Evolutionary conservation across 352 stramenopile species (phyloP), one percentile per base, ranked within the genome.

Genomic region (Phytopythium sindhum): DNA sequence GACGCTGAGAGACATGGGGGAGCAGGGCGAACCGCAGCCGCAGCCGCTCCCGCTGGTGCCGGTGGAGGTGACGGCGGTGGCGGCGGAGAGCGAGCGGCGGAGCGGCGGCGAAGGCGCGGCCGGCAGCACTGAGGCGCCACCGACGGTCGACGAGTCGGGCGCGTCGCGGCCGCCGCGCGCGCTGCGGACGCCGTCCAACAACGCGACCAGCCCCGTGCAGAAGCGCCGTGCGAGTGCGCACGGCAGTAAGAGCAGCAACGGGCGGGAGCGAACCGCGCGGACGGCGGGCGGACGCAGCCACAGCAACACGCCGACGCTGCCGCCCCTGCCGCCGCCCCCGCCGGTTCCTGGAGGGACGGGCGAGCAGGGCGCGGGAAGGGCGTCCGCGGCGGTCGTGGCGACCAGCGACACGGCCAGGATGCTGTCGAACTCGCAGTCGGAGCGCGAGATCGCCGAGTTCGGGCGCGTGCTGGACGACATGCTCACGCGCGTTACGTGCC

Each of bases 381-480:
- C 56, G 39, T 35, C 48, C 51, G 28, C 60, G 17, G 42, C 11
- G 42, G 45, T 6, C 11, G 23, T 26, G 23, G n/a, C 45, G n/a
- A 1, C 11, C 14, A 17, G 10, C 47, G 65, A 77, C 53, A 55
- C 42, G 26, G 63, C 67, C 26, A 50, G 39, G 37, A 74, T 90
- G 66, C 73, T 90, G 23, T 88, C 80, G 24, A 75, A 91, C 56
- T 89, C 84, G 28, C 66, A 77, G 68, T 84, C 74, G 74, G 85
- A 91, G 64, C 70, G 60, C n/a, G 82, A 93, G 68, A 89, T 93
- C 64, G 81, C 79, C 5, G 80, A 78, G 66, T 93, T 93, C 60
- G 82, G 80, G 3, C 50, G 69, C 17, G 73, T 89, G n/a, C 74
- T 93, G 21, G 83, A 93, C 63, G 73, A 90, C 58, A 84, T 93